A percentile compares a stretch with the other conserved stretches of the same genome.
These are phyloP conservation scores for Cercospora citrullina DNA, from an alignment of 2,329 filamentous ascomycete genomes.

Conservation along the genomic window DNA sequence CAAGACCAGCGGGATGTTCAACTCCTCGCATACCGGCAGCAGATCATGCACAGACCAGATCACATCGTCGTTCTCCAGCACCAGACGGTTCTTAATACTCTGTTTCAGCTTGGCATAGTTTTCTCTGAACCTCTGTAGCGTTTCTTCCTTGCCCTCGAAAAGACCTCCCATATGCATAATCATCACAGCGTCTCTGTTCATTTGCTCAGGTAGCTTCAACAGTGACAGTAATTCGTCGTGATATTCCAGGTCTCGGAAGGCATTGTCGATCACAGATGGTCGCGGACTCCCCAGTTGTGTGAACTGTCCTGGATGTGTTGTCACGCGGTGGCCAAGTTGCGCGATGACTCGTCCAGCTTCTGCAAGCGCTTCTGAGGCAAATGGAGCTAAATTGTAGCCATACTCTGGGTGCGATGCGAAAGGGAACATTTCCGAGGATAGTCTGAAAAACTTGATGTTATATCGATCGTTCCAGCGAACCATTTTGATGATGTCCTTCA, in stretches of 20 bases:
- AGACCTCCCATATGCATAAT: conserved; percentile 90
- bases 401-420: conserved; percentile 88
- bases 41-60: conserved; percentile 90
- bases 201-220: conserved; percentile 73
- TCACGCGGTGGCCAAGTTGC: conserved; percentile 78
- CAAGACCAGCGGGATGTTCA: conserved; percentile 90
- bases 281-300: conserved; percentile 87
- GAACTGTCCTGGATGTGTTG: conserved; percentile 88
- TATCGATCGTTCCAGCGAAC: conserved; percentile 89
- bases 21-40: conserved; percentile 83
- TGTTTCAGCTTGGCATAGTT: conserved; percentile 69
- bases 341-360: conserved; percentile 75
- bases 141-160: conserved; percentile 82
- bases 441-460: conserved; percentile 85
- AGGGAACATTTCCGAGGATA: conserved; percentile 96
- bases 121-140: conserved; percentile 72
- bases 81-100: conserved; percentile 74
- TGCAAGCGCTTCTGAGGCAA: conserved; percentile 74
- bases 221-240: conserved; percentile 82
- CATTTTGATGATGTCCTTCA: conserved; percentile 80
- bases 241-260: conserved; percentile 80
- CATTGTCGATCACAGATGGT: conserved; percentile 70
- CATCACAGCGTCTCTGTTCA: conserved; percentile 85
- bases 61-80: conserved; percentile 93
- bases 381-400: conserved; percentile 76